Percentiles rank a stretch among this genome's conserved stretches.
Evolutionary conservation across 2,329 filamentous ascomycete species (phyloP).

Genomic region (Lojkania enalia): DNA sequence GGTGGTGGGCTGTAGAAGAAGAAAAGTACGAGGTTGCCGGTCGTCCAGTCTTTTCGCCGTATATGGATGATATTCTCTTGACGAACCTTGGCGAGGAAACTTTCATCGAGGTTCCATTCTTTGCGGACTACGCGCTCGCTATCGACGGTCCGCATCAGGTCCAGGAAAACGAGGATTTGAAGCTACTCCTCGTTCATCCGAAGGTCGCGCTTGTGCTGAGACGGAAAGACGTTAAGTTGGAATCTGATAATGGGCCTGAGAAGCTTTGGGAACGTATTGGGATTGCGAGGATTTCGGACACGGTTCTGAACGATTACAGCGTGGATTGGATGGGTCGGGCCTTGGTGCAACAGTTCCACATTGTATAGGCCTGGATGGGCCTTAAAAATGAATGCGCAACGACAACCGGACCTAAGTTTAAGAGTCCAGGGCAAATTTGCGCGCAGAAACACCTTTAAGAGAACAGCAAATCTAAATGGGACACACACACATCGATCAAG

Average conservation of each 20-base stretch:
- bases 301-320: conserved; percentile 10
- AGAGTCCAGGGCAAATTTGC: no score
- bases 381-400: no score
- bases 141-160: conserved; percentile 7
- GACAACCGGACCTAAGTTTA: no score
- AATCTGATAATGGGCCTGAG: no score
- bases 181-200: conserved; percentile 18
- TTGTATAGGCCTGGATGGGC: no score
- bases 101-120: conserved; percentile 12
- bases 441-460: no score
- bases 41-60: not conserved
- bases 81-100: not conserved
- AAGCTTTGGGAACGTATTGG: conserved; percentile 16
- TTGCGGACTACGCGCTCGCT: conserved; percentile 17
- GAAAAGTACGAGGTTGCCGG: not conserved
- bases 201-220: conserved; percentile 17
- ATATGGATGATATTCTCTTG: not conserved
- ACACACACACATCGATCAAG: no score
- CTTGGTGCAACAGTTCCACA: conserved; percentile 11
- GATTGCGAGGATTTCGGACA: conserved; percentile 15
- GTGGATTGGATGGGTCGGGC: conserved; percentile 20
- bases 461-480: no score
- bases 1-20: conserved; percentile 5
- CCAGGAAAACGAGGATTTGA: conserved; percentile 5
- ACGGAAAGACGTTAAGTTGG: conserved; percentile 1